phyloP scores from a whole-genome alignment of 371 early-diverging fungal species.

The Synchytrium microbalum region DNA sequence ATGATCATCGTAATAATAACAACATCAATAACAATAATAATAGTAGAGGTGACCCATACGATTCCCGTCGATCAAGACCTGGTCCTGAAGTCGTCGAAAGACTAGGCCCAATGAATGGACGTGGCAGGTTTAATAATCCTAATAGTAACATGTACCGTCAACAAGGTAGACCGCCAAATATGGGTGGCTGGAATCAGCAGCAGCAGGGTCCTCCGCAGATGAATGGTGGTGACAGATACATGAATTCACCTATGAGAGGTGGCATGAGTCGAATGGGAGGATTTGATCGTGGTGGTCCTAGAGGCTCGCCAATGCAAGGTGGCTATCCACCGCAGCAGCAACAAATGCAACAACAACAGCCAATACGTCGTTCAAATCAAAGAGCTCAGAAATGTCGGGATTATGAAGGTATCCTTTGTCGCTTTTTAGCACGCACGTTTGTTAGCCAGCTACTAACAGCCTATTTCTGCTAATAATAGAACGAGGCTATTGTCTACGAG shows the following conservation, averaged over 20 bases:
- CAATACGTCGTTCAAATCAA: not conserved
- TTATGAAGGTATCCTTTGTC: not conserved
- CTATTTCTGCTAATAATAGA: no score
- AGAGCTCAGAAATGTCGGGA: not conserved
- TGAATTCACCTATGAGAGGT: no score
- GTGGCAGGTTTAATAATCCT: not conserved
- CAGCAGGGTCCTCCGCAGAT: not conserved
- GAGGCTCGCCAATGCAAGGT: not conserved
- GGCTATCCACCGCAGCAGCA: not conserved
- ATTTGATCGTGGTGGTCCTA: no score
- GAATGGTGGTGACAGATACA: not conserved
- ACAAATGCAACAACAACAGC: not conserved
- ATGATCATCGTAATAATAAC: not conserved
- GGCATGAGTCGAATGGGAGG: no score
- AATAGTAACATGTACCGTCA: no score
- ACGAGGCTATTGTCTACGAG: slow-evolving; percentile 72
- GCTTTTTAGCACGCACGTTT: no score
- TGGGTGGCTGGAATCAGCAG: not conserved
- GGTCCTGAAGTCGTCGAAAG: not conserved
- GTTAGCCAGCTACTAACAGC: no score
- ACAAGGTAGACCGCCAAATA: no score
- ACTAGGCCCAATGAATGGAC: not conserved
- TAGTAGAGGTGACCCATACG: no score
- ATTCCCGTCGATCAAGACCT: not conserved
- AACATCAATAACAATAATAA: no score